These are phyloP conservation scores for Albatrellus ellisii DNA, from an alignment of 768 basidiomycete genomes.

Conservation along the genomic window DNA sequence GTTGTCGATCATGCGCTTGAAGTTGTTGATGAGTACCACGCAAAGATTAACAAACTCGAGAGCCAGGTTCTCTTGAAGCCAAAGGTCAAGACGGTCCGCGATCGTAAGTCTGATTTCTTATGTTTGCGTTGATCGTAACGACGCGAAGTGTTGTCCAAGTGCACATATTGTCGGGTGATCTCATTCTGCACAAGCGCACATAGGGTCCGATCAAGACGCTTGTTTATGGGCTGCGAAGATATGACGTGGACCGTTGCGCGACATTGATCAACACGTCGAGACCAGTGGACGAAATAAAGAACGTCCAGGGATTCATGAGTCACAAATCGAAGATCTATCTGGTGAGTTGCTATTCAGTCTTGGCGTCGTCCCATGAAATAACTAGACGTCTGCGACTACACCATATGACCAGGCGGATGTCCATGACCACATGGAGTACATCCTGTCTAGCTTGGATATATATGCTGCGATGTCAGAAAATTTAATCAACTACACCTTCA, in stretches of 20 bases:
- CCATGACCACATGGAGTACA: conserved; percentile 65
- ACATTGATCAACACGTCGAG: conserved; percentile 36
- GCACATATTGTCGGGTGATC: conserved; percentile 64
- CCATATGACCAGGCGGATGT: conserved; percentile 72
- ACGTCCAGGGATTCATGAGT: conserved; percentile 50
- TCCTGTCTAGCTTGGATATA: conserved; percentile 58
- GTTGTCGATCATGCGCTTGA: conserved; percentile 59
- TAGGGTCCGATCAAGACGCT: conserved; percentile 59
- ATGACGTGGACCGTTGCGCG: conserved; percentile 54
- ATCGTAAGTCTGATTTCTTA: conserved; percentile 27
- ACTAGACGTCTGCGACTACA: too few species aligned
- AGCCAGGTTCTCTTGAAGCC: conserved; percentile 45
- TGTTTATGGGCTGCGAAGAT: conserved; percentile 53
- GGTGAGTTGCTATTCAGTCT: conserved; percentile 21
- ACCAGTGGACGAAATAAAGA: conserved; percentile 14
- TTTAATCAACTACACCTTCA: conserved; percentile 63
- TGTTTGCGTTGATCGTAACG: background rate
- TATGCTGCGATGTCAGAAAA: conserved; percentile 61
- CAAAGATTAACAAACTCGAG: conserved; percentile 49
- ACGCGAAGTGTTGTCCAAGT: conserved; percentile 25
- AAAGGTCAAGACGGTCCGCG: conserved; percentile 44
- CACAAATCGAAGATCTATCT: conserved; percentile 59
- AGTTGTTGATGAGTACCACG: conserved; percentile 56
- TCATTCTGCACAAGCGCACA: conserved; percentile 62
- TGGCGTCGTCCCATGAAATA: background rate